Base-by-base conservation (phyloP, 352 stramenopile genomes). In the Pseudoperonospora humuli region DNA sequence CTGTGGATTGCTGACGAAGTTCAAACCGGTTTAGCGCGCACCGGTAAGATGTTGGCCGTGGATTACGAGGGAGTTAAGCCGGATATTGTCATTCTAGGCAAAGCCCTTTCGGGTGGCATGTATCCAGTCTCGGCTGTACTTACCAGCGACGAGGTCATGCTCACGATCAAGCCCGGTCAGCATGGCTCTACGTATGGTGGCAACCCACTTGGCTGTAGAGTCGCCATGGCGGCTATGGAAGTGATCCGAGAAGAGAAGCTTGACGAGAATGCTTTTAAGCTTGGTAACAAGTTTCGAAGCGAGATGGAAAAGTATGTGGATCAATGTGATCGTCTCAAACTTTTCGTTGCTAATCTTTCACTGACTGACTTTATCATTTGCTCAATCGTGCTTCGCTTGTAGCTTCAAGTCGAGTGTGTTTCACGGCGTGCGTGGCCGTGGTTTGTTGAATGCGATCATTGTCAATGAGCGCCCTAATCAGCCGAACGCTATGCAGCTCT, bases 1-100 rank as follows among this genome's bases (percentile, higher is more conserved):
- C 77, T 99, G 14, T 84, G 98, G 67, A 98, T 99, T 63, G 95
- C 92, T 15, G 96, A 99, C 73, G 96, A 99, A 71, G 95, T 99
- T 14, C 96, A 99, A 64, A 93, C 95, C 2, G 96, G 96, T 15
- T 70, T 99, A 14, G 95, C 90, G 27, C 86, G 96, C 34, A 99
- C 96, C 20, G 96, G 96, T 39, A 96, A 96, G 58, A 93, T 97
- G 75, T 75, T 99, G 24, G 93, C 92, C 3, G 87, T 93, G 11
- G 90, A 99, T 64, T 95, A 98, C 57, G 93, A 98, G 54, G 64
- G 67, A 21, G 95, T 98, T 39, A 95, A 97, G 67, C 96, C 96
- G n/a, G 96, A 99, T 64, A 95, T 99, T 28, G 50, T 99, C 34
- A 91, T 99, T 29, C 73, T 98, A 9, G 94, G 93, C 57, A 81